Percentiles rank a stretch among this genome's conserved stretches.
Conservation (phyloP, 768 basidiomycete species). For the Amanita fuliginea region DNA sequence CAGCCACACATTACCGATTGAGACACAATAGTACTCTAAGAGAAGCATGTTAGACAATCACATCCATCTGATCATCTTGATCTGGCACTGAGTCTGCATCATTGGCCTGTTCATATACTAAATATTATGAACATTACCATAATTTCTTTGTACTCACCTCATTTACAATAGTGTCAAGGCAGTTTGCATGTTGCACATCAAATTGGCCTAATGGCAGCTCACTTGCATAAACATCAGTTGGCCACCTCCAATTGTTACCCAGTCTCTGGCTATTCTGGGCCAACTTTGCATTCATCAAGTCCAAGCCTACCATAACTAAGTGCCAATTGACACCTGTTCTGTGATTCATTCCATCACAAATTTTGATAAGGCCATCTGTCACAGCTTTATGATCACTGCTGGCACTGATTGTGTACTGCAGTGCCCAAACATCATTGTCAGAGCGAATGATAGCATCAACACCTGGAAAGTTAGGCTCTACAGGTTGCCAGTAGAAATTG, state of each 20-base stretch:
- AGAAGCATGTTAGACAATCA: no score
- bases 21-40: no score
- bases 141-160: neutral
- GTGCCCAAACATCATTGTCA: neutral
- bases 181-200: no score
- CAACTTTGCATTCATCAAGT: neutral
- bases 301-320: conserved; percentile 5
- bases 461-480: conserved; percentile 5
- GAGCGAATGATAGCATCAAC: conserved; percentile 5
- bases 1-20: no score
- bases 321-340: conserved; percentile 1
- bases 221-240: no score
- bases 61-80: neutral
- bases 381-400: neutral
- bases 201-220: no score
- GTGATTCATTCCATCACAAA: conserved; percentile 4
- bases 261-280: conserved; percentile 4
- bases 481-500: conserved; percentile 4
- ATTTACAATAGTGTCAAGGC: neutral
- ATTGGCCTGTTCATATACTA: neutral
- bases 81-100: neutral
- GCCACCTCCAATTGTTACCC: neutral
- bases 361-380: conserved; percentile 2
- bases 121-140: conserved; percentile 1
- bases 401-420: conserved; percentile 3